Conservation (phyloP, 2,329 filamentous ascomycete species). For the Fusarium palustre region DNA sequence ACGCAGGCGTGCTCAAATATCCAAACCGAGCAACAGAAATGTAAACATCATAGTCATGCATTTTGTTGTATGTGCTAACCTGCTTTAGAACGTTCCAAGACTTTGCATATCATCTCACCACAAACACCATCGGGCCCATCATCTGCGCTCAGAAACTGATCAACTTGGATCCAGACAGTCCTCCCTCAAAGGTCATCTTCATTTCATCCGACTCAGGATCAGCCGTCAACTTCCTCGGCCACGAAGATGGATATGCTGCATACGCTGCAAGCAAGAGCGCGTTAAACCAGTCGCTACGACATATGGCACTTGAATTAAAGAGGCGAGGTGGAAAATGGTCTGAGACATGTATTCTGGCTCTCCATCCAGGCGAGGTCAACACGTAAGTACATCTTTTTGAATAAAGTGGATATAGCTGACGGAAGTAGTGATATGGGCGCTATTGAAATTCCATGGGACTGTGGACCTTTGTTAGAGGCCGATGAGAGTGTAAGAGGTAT, state of each 20-base stretch:
- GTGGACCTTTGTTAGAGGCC: neutral
- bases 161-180: rapidly evolving
- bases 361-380: neutral
- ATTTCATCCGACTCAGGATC: neutral
- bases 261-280: neutral
- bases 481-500: neutral
- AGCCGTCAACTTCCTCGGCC: neutral
- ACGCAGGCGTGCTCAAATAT: neutral
- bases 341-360: neutral
- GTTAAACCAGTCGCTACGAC: neutral
- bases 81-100: neutral
- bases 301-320: neutral
- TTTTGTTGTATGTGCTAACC: neutral
- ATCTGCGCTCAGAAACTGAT: neutral
- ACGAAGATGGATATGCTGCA: neutral
- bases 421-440: neutral
- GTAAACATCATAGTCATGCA: neutral
- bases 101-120: neutral
- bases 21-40: neutral
- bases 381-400: neutral
- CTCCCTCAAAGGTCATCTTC: neutral
- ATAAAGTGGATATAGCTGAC: rapidly evolving
- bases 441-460: neutral
- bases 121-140: neutral
- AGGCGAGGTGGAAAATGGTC: neutral